phyloP scores from a whole-genome alignment of 2,329 filamentous ascomycete species.

The Leptographium lundbergii region DNA sequence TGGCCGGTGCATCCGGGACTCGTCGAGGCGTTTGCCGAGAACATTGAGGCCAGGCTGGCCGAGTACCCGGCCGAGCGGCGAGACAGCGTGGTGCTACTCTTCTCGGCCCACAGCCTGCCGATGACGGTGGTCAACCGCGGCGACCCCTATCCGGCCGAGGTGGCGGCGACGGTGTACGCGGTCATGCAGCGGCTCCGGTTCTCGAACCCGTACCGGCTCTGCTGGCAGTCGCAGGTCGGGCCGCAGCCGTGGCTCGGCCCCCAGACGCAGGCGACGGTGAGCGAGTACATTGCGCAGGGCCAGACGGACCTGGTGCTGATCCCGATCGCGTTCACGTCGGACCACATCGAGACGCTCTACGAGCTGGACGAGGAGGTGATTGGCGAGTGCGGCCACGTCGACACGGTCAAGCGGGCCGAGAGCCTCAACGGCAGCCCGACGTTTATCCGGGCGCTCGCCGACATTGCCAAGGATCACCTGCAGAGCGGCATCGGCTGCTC shows the following conservation, averaged over 20 bases:
- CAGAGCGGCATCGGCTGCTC: slow-evolving; percentile 56
- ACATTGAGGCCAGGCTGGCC: slow-evolving; percentile 74
- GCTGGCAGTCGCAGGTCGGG: slow-evolving; percentile 97
- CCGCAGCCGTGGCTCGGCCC: slow-evolving; percentile 91
- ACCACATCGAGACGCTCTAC: slow-evolving; percentile 94
- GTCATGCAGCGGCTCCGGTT: slow-evolving; percentile 89
- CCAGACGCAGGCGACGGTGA: slow-evolving; percentile 79
- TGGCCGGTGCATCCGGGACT: slow-evolving; percentile 90
- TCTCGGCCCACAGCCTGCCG: slow-evolving; percentile 89
- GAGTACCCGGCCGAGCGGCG: slow-evolving; percentile 75
- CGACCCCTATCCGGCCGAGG: slow-evolving; percentile 90
- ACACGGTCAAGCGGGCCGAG: slow-evolving; percentile 79
- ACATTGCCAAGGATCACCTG: slow-evolving; percentile 74
- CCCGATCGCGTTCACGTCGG: slow-evolving; percentile 95
- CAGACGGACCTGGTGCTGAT: slow-evolving; percentile 85
- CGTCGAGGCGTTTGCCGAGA: slow-evolving; percentile 82
- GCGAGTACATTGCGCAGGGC: slow-evolving; percentile 79
- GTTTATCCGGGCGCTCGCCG: slow-evolving; percentile 82
- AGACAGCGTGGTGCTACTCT: slow-evolving; percentile 73
- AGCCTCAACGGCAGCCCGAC: slow-evolving; percentile 82
- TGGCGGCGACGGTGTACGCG: slow-evolving; percentile 88
- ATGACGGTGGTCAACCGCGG: slow-evolving; percentile 97
- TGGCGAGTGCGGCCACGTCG: slow-evolving; percentile 64
- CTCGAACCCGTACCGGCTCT: slow-evolving; percentile 81
- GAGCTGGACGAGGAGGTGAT: slow-evolving; percentile 94